These are phyloP conservation scores for Astraeus odoratus DNA, from an alignment of 768 basidiomycete species.

Conservation along the genomic window DNA sequence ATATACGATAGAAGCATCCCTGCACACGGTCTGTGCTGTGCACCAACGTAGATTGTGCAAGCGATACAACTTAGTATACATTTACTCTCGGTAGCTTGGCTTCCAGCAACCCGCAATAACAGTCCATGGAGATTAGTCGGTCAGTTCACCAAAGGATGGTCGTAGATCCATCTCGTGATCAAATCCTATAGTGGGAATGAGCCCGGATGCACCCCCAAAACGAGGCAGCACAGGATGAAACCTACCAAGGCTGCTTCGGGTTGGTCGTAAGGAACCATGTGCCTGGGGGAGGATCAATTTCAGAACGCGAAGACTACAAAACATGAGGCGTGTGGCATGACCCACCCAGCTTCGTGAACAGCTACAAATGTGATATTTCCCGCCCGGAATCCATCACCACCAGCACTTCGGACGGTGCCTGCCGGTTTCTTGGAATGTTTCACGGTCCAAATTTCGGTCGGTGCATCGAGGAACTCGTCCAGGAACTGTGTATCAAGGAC, in stretches of 20 bases:
- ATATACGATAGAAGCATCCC: too few species aligned
- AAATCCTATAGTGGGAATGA: constrained; percentile 38
- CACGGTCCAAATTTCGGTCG: constrained; percentile 51
- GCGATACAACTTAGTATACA: not conserved
- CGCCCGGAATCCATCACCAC: constrained; percentile 53
- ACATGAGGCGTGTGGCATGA: constrained; percentile 2
- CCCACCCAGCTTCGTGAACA: constrained; percentile 76
- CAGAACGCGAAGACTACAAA: not conserved
- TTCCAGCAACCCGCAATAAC: too few species aligned
- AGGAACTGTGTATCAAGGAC: constrained; percentile 55
- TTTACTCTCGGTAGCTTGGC: not conserved
- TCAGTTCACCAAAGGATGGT: constrained; percentile 37
- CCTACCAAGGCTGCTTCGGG: constrained; percentile 77
- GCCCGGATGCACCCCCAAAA: not conserved
- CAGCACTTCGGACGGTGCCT: constrained; percentile 68
- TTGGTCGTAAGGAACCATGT: constrained; percentile 90
- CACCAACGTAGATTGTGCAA: too few species aligned
- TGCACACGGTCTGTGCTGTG: too few species aligned
- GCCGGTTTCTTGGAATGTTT: constrained; percentile 44
- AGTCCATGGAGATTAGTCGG: too few species aligned
- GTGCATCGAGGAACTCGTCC: constrained; percentile 47
- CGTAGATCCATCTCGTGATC: constrained; percentile 51
- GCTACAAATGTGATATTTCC: constrained; percentile 84
- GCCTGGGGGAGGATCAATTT: constrained; percentile 35
- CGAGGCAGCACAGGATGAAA: constrained; percentile 2